Evolutionary conservation across 352 stramenopile species (phyloP).

Genomic region (Pseudoperonospora humuli): DNA sequence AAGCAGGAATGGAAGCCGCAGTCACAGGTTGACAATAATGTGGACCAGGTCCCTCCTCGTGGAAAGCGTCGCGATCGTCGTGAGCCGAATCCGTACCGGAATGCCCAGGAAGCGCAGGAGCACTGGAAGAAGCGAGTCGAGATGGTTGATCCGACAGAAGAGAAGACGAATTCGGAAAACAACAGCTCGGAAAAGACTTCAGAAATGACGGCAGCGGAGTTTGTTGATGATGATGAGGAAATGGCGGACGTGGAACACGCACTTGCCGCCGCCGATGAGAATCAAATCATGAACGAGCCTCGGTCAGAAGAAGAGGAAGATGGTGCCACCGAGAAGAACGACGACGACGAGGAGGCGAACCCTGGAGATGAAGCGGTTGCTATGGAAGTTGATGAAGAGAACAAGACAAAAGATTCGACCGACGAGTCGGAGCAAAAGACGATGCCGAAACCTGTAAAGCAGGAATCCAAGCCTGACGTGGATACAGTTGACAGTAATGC

Average conservation of each 20-base stretch:
- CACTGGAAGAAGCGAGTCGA: conserved; percentile 97
- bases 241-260: conserved; percentile 61
- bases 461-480: conserved; percentile 18
- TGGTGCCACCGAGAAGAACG: conserved; percentile 20
- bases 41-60: conserved; percentile 38
- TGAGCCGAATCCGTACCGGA: conserved; percentile 93
- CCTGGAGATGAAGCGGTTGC: conserved; percentile 35
- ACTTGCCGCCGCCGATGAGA: conserved; percentile 58
- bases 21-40: conserved; percentile 33
- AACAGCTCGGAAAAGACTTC: conserved; percentile 23
- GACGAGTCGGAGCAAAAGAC: conserved; percentile 27
- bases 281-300: conserved; percentile 55
- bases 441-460: conserved; percentile 24
- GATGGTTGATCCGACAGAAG: conserved; percentile 57
- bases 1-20: conserved; percentile 48
- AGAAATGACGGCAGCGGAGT: conserved; percentile 54
- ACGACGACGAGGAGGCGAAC: conserved; percentile 38
- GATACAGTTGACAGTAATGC: conserved; percentile 15
- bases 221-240: conserved; percentile 55
- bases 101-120: conserved; percentile 92
- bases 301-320: conserved; percentile 48
- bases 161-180: conserved; percentile 31
- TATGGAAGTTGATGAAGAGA: conserved; percentile 58
- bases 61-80: conserved; percentile 75
- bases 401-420: conserved; percentile 23